These are phyloP conservation scores for Diplosphaera chodatii DNA, from an alignment of 139 green algal genomes.

Conservation along the genomic window DNA sequence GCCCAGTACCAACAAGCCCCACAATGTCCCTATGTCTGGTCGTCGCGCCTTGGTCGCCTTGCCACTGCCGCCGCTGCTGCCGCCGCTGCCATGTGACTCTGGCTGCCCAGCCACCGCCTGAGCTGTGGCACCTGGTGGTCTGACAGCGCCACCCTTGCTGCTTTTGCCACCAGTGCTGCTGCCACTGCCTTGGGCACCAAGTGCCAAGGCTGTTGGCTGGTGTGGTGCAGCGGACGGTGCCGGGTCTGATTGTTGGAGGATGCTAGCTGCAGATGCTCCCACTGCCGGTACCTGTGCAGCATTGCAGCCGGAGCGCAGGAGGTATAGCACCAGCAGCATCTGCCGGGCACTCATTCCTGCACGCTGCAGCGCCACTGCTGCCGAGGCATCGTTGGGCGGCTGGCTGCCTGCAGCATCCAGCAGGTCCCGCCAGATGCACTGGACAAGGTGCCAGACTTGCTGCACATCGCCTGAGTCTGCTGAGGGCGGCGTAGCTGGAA, in stretches of 20 bases:
- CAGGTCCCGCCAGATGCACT: neutral
- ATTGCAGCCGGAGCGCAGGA: neutral
- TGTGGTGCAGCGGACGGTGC: neutral
- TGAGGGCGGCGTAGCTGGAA: neutral
- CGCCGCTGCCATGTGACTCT: neutral
- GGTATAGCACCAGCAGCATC: neutral
- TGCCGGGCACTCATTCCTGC: too few species aligned
- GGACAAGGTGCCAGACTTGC: neutral
- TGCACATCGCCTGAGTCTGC: neutral
- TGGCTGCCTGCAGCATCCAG: neutral
- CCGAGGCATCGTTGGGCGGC: neutral
- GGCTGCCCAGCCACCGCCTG: neutral
- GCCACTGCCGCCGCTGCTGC: slow-evolving; percentile 4
- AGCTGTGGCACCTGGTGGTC: neutral
- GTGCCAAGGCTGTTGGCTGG: neutral
- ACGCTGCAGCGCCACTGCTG: neutral
- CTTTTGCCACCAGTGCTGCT: neutral
- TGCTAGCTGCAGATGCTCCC: too few species aligned
- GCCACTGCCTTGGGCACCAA: neutral
- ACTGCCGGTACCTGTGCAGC: neutral
- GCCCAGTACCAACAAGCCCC: slow-evolving; percentile 60
- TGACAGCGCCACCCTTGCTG: neutral
- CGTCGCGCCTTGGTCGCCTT: neutral
- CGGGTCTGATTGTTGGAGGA: neutral
- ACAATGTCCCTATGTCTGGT: slow-evolving; percentile 47